Base-by-base conservation (phyloP, 176 grass and related monocot species). In the Stipa capillata region DNA sequence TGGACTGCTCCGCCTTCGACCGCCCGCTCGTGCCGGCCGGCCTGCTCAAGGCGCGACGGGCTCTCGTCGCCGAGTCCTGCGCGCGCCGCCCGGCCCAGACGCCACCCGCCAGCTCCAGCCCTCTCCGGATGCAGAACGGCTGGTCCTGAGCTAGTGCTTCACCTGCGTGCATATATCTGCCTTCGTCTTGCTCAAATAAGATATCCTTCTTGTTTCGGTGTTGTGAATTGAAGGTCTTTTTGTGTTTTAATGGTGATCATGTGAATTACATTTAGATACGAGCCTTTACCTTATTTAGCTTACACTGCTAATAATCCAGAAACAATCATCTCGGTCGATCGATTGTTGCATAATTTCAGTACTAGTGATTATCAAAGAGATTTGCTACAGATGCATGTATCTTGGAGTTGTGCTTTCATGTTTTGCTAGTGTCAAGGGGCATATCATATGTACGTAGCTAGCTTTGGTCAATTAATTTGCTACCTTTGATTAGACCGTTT, bases 1-100 rank as follows among this genome's bases (percentile, higher is more conserved):
- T 71, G 37, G 91, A 90, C 66, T 77, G 77, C 72, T 11, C 87
- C 28, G 87, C 56, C 72, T 93, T 93, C 67, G 87, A 93, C 77
- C 88, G 84, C 10, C 76, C 83, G 17, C 58, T 93, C 45, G 72
- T 69, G 51, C 76, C 82, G 1, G 51, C 87, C 43, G 78, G 85
- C 16, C 74, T 93, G 44, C 72, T 77, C 72, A 78, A 59, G 16
- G 91, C 91, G 18, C 81, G 87, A 13, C 64, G 63, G 31, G 91
- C 81, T 16, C 78, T 93, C 58, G 81, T 92, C 27, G 76, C 80
- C 61, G 90, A 86, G 48, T 81, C 79, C 67, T 76, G 71, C 82
- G 51, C 61, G 32, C 86, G 79, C 53, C 86, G 64, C 73, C 57
- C 39, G 10, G 68, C 78, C 33, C 59, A 7, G 67, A 18, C 81